A percentile compares a stretch with the other conserved stretches of the same genome.
phyloP scores from a whole-genome alignment of 2,329 filamentous ascomycete genomes.

The Plectosphaerella cucumerina region DNA sequence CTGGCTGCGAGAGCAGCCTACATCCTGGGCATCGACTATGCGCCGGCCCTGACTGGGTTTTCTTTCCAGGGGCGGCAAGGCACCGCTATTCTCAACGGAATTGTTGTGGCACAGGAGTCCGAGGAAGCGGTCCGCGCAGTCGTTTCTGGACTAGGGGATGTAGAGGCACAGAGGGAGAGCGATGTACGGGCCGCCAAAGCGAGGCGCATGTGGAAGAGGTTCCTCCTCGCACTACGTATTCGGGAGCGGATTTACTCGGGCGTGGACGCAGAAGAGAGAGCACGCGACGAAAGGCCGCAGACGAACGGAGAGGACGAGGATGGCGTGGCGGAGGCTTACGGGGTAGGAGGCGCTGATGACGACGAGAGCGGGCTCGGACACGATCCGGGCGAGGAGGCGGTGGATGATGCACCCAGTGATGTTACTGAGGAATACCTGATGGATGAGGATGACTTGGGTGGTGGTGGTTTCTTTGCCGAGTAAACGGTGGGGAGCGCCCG shows the following conservation, averaged over 20 bases:
- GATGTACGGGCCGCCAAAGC: constrained; percentile 71
- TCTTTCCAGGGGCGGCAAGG: constrained; percentile 81
- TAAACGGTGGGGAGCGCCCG: constrained; percentile 15
- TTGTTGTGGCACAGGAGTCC: constrained; percentile 70
- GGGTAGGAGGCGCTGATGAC: neutral
- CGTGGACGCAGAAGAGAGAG: constrained; percentile 43
- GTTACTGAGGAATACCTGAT: constrained; percentile 39
- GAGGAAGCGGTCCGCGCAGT: constrained; percentile 68
- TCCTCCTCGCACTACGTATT: constrained; percentile 74
- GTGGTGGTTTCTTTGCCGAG: constrained; percentile 40
- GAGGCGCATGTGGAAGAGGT: constrained; percentile 62
- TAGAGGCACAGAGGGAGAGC: constrained; percentile 59
- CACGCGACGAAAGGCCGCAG: constrained; percentile 21
- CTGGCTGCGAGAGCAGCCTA: constrained; percentile 68
- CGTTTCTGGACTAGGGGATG: constrained; percentile 62
- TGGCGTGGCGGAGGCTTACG: neutral
- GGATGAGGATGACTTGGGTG: constrained; percentile 37
- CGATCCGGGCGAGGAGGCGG: constrained; percentile 19
- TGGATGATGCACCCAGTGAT: constrained; percentile 32
- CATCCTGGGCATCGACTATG: constrained; percentile 76
- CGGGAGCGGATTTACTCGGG: constrained; percentile 66
- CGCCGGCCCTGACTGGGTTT: constrained; percentile 87
- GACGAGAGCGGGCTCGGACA: constrained; percentile 7
- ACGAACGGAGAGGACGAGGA: neutral
- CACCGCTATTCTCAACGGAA: constrained; percentile 75